Evolutionary conservation across 345 rosid species (phyloP).

Genomic region (Heritiera fomes): DNA sequence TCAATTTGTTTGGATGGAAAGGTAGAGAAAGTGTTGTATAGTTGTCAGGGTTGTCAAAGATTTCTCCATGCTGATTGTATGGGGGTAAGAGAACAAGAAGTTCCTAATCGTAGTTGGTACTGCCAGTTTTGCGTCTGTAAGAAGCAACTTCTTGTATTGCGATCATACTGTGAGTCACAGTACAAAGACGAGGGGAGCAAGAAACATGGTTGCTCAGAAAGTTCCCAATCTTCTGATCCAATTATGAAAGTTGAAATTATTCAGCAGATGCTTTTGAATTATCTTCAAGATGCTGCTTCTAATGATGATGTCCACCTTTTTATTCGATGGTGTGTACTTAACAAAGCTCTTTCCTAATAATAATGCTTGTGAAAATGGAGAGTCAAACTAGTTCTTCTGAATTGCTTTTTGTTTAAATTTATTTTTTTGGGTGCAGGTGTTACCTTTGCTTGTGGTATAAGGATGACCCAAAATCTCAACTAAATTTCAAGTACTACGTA

Average conservation of each 20-base stretch:
- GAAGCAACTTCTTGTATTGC: conserved; percentile 85
- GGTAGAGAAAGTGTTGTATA: conserved; percentile 55
- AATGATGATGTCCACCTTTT: conserved; percentile 75
- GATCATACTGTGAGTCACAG: conserved; percentile 69
- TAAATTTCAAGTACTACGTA: conserved; percentile 64
- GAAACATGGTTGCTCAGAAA: conserved; percentile 25
- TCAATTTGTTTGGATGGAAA: conserved; percentile 69
- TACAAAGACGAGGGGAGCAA: conserved; percentile 45
- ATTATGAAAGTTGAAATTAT: conserved; percentile 66
- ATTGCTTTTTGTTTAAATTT: conserved; percentile 13
- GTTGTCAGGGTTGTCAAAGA: conserved; percentile 78
- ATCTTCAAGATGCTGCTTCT: conserved; percentile 84
- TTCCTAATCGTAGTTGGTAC: conserved; percentile 64
- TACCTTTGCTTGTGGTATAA: conserved; percentile 93
- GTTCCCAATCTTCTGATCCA: conserved; percentile 43
- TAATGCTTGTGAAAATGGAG: conserved; percentile 8
- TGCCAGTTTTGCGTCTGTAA: conserved; percentile 81
- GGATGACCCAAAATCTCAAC: conserved; percentile 78
- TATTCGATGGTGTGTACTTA: conserved; percentile 75
- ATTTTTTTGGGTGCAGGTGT: conserved; percentile 57
- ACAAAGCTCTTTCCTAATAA: conserved; percentile 16
- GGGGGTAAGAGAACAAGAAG: conserved; percentile 78
- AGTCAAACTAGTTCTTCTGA: background rate
- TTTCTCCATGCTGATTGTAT: conserved; percentile 89
- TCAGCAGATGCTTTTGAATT: conserved; percentile 89